Conservation (phyloP, 108 stramenopile species). For the Cyclotella baltica region DNA sequence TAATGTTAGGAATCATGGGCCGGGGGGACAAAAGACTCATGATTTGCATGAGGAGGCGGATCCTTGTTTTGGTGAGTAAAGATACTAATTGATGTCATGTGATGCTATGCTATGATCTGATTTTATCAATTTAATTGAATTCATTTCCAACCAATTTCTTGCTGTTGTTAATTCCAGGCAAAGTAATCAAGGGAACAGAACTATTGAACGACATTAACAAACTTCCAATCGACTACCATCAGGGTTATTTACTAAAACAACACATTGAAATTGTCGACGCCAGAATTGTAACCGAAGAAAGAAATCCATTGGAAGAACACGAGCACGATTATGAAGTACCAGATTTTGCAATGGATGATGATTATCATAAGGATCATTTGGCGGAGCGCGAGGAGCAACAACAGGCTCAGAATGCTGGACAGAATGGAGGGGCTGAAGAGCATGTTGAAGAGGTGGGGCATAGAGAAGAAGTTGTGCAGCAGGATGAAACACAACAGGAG, state of each 20-base stretch:
- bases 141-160: too few species aligned
- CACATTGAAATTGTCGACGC: conserved; percentile 38
- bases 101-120: too few species aligned
- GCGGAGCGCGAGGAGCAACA: background rate
- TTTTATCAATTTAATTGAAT: too few species aligned
- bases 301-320: background rate
- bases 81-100: too few species aligned
- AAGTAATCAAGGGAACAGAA: conserved; percentile 68
- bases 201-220: conserved; percentile 59
- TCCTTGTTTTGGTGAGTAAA: conserved; percentile 97
- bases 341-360: background rate
- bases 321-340: background rate
- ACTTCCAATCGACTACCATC: conserved; percentile 32
- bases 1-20: conserved; percentile 88
- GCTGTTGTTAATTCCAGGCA: too few species aligned
- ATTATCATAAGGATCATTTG: conserved; percentile 11
- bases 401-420: background rate
- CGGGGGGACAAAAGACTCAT: conserved; percentile 84
- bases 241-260: conserved; percentile 3
- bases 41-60: conserved; percentile 88
- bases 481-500: background rate
- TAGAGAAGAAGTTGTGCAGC: background rate
- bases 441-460: background rate
- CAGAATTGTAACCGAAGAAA: conserved; percentile 18
- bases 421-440: background rate